phyloP scores from a whole-genome alignment of 108 stramenopile species.

The Cyclostephanos invisitatus region DNA sequence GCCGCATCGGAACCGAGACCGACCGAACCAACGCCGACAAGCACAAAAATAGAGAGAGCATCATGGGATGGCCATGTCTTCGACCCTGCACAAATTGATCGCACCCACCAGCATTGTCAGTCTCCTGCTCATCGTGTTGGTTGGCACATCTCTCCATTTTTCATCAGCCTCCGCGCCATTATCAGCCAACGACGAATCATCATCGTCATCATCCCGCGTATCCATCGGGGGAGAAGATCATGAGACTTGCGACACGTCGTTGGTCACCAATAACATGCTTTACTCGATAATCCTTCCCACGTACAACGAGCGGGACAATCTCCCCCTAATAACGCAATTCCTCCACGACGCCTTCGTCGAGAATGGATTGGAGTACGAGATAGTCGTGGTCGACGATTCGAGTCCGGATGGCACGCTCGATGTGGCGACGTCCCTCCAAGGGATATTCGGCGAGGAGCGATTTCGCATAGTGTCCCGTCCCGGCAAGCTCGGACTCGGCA shows the following conservation, averaged over 20 bases:
- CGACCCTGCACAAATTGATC: background rate
- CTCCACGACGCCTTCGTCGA: slow-evolving; percentile 78
- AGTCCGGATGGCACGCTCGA: slow-evolving; percentile 93
- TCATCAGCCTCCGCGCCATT: background rate
- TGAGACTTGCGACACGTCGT: slow-evolving; percentile 3
- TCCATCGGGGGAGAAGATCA: background rate
- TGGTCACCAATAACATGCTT: slow-evolving; percentile 41
- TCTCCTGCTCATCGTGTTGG: slow-evolving; percentile 1
- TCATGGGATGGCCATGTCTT: background rate
- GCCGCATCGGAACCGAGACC: too few relatives aligned
- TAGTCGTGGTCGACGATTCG: slow-evolving; percentile 96
- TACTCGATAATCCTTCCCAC: slow-evolving; percentile 97
- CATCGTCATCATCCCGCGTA: slow-evolving; percentile 4
- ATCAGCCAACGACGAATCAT: slow-evolving; percentile 7
- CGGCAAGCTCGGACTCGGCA: slow-evolving; percentile 95
- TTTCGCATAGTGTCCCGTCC: slow-evolving; percentile 86
- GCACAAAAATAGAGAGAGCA: too few relatives aligned
- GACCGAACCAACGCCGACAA: too few relatives aligned
- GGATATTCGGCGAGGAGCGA: slow-evolving; percentile 70
- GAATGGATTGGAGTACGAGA: slow-evolving; percentile 79
- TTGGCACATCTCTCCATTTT: background rate
- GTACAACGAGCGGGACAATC: slow-evolving; percentile 97
- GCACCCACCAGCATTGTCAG: background rate
- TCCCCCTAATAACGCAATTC: slow-evolving; percentile 93
- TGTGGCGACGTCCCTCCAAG: slow-evolving; percentile 90